Base-by-base conservation (phyloP, 2,329 filamentous ascomycete genomes). In the Ophiostoma perfectum region DNA sequence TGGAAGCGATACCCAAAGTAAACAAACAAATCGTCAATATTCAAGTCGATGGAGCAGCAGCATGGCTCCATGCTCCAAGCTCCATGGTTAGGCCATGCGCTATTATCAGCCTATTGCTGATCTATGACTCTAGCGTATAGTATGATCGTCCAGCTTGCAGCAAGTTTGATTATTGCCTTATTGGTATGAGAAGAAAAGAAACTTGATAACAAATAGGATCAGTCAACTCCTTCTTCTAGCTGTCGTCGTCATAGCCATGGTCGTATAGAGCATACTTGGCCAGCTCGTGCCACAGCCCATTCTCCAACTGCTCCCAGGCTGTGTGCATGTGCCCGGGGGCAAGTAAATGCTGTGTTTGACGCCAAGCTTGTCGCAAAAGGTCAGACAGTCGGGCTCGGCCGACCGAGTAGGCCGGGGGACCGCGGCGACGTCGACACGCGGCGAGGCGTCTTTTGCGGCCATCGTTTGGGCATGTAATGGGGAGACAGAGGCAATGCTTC, bases 311-410 rank as follows among this genome's bases (percentile, higher is more conserved):
- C 49, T 27, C 49, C 18, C 49, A 9, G 55, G 27, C 27, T 60
- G 55, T 49, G 45, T 49, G 5, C 42, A 45, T 45, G 7, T 36
- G 49, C 49, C 47, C 16, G 47, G 47, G n/a, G n/a, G 18, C 14
- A 8, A 52, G 2, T n/a, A 16, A 52, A 27, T 27, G 49, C 47
- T 18, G 47, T 55, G n/a, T 27, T 45, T 27, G 27, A 27, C 27
- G 9, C 8, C 49, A 9, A 9, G 18, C n/a, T 27, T 52, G 62
- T 68, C 66, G 38, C n/a, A 18, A 55, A 27, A 67, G 66, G 44
- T 16, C 60, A 64, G n/a, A 27, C 66, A 64, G 66, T 67, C 55
- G 45, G 60, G 60, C 66, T 67, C 36, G 45, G 63, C 60, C 45
- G 66, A 67, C 58, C 66, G 60, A 18, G 18, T 41, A 41, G 66